These are phyloP conservation scores for Neoarthrinium moseri DNA, from an alignment of 2,329 filamentous ascomycete genomes.

Conservation along the genomic window DNA sequence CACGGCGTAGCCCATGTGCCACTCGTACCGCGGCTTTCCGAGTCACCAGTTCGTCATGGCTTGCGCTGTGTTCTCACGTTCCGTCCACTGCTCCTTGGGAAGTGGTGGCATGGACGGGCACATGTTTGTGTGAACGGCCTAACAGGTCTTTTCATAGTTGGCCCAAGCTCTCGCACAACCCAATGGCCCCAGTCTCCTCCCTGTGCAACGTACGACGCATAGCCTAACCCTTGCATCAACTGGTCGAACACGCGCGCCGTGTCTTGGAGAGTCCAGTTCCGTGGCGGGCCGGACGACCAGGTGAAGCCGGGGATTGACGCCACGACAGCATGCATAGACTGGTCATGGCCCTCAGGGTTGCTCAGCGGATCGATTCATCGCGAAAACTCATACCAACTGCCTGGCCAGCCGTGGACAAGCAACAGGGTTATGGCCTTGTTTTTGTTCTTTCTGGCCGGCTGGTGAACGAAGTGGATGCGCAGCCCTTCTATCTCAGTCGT, in stretches of 20 bases:
- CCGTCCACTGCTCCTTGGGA: slow-evolving; percentile 23
- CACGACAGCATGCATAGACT: slow-evolving; percentile 34
- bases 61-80: slow-evolving; percentile 30
- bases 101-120: slow-evolving; percentile 34
- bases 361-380: slow-evolving; percentile 34
- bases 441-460: slow-evolving; percentile 10
- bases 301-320: slow-evolving; percentile 38
- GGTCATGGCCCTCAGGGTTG: slow-evolving; percentile 13
- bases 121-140: slow-evolving; percentile 38
- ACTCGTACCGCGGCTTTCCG: slow-evolving; percentile 19
- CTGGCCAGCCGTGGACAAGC: slow-evolving; percentile 43
- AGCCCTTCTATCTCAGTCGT: slow-evolving; percentile 18
- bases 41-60: slow-evolving; percentile 27
- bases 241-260: slow-evolving; percentile 34
- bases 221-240: slow-evolving; percentile 38
- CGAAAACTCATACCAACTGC: slow-evolving; percentile 41
- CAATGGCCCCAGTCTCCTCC: slow-evolving; percentile 40
- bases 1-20: slow-evolving; percentile 39
- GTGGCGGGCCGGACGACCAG: slow-evolving; percentile 30
- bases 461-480: slow-evolving; percentile 23
- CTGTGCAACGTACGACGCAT: slow-evolving; percentile 34
- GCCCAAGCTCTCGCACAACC: slow-evolving; percentile 36
- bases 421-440: slow-evolving; percentile 36
- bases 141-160: slow-evolving; percentile 29
- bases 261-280: slow-evolving; percentile 33